Percentiles rank a stretch among this genome's conserved stretches.
Evolutionary conservation across 208 protist genomes (phyloP).

Genomic region (Trypanosomatidae sp.): DNA sequence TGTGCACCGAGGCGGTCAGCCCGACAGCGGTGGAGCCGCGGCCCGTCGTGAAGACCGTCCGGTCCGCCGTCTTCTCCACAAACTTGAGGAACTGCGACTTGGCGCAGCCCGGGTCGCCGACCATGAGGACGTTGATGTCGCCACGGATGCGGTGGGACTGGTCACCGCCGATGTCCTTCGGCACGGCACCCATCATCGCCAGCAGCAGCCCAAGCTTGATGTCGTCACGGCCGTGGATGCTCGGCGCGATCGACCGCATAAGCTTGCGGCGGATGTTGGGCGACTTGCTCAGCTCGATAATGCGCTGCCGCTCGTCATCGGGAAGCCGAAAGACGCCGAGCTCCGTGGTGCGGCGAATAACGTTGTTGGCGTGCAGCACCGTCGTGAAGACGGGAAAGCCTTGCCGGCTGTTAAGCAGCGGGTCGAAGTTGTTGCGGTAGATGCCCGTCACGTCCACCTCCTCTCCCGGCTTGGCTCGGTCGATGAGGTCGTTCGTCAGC

Average conservation of each 20-base stretch:
- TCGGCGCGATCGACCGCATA: slow-evolving; percentile 97
- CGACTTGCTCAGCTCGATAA: slow-evolving; percentile 91
- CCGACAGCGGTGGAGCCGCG: slow-evolving; percentile 99
- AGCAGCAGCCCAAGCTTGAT: slow-evolving; percentile 98
- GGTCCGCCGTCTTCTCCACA: slow-evolving; percentile 97
- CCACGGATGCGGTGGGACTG: slow-evolving; percentile 95
- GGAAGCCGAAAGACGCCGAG: slow-evolving; percentile 84
- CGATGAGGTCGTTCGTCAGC: slow-evolving; percentile 98
- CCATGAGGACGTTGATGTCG: slow-evolving; percentile 99
- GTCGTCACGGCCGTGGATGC: slow-evolving; percentile 99
- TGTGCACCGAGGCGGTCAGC: slow-evolving; percentile 98
- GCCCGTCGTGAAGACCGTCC: slow-evolving; percentile 98
- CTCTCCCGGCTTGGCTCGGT: slow-evolving; percentile 97
- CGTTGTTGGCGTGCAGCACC: slow-evolving; percentile 98
- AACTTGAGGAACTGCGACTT: slow-evolving; percentile 99
- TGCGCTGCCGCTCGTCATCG: slow-evolving; percentile 83
- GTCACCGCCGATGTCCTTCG: slow-evolving; percentile 93
- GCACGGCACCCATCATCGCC: slow-evolving; percentile 97
- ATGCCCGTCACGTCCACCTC: slow-evolving; percentile 98
- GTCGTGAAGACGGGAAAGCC: slow-evolving; percentile 99
- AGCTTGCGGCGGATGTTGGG: slow-evolving; percentile 92
- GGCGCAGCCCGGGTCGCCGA: slow-evolving; percentile 99
- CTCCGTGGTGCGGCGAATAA: slow-evolving; percentile 92
- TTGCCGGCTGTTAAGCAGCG: slow-evolving; percentile 96
- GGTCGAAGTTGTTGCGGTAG: slow-evolving; percentile 98